These are phyloP conservation scores for Fonsecaea nubica DNA, from an alignment of 2,329 filamentous ascomycete genomes.

Conservation along the genomic window DNA sequence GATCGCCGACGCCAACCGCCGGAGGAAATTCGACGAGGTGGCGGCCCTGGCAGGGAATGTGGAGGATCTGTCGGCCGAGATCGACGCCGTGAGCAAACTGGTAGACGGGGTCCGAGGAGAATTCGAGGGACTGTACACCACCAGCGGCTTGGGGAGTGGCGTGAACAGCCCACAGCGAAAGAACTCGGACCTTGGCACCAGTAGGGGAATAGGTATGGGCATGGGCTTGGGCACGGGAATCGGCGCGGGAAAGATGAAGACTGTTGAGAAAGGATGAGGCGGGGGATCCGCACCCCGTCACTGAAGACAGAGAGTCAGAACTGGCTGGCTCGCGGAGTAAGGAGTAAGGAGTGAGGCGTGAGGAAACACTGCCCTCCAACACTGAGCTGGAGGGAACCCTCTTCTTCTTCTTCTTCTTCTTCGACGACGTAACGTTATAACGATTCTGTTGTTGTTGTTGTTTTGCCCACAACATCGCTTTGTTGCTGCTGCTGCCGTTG, in stretches of 20 bases:
- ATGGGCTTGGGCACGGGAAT: too few relatives aligned
- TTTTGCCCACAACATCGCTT: background rate
- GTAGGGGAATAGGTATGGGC: background rate
- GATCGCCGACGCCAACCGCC: constrained; percentile 76
- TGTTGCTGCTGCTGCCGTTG: too few relatives aligned
- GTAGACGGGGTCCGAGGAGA: constrained; percentile 67
- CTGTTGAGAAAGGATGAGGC: constrained; percentile 24
- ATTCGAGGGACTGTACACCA: constrained; percentile 60
- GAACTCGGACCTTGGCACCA: constrained; percentile 5
- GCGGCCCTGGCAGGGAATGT: constrained; percentile 78
- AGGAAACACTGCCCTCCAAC: background rate
- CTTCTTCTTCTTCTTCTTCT: too few relatives aligned
- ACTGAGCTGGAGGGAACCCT: too few relatives aligned
- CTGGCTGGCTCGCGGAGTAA: too few relatives aligned
- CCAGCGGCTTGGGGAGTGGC: constrained; percentile 33
- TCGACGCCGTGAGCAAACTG: constrained; percentile 69
- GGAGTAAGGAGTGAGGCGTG: background rate
- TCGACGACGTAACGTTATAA: background rate
- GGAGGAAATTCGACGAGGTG: constrained; percentile 85
- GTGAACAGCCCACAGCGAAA: constrained; percentile 33
- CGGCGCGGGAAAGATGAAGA: constrained; percentile 24
- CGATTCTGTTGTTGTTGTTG: background rate
- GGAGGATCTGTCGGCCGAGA: constrained; percentile 81
- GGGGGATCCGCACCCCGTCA: too few relatives aligned
- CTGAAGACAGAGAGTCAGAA: too few relatives aligned